Evolutionary conservation across 768 basidiomycete species (phyloP), one percentile per base, ranked within the genome.

Genomic region (Phlebiopsis gigantea): DNA sequence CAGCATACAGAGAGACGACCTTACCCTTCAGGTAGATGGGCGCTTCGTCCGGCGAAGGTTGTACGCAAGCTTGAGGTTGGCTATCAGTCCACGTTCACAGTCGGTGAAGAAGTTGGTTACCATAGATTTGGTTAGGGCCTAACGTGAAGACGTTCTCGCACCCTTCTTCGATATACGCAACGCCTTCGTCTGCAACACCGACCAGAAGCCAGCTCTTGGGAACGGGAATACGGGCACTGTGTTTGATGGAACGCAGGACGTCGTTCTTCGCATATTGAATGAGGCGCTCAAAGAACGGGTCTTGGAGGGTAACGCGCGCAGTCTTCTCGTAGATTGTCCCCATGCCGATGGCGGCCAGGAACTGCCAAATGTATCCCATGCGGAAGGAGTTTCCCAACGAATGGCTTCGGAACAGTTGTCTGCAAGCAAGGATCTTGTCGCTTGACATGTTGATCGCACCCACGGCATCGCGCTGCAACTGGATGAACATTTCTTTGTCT

Each of bases 141-240:
- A 92, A 70, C 30, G 66, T 72, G 64, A 75, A 85, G 1, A 87
- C 78, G 59, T 86, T 77, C 34, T 77, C 64, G 52, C 70, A 64
- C 1, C 84, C 84, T n/a, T 68, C 71, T 7, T 66, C 53, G 21
- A 65, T 66, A 59, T 89, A 88, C 0, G 84, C 81, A 0, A 84
- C 82, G 0, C 89, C 89, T 69, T 93, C 89, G 62, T 94, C 92
- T 2, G 89, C 87, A 8, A 93, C 79, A 0, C 93, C 92, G 10
- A 92, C 87, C 0, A 94, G 76, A 25, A 84, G 75, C 57, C 82
- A 82, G 58, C 84, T 84, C 0, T 82, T 71, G 0, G 84, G 84
- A 9, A 94, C 78, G 3, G 77, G 81, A 25, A 94, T 88, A 8
- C 89, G 77, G 0, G 91, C 91, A 39, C 77, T 73, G 61, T 89